phyloP scores from a whole-genome alignment of 768 basidiomycete genomes.

The Wakefieldia striispora region DNA sequence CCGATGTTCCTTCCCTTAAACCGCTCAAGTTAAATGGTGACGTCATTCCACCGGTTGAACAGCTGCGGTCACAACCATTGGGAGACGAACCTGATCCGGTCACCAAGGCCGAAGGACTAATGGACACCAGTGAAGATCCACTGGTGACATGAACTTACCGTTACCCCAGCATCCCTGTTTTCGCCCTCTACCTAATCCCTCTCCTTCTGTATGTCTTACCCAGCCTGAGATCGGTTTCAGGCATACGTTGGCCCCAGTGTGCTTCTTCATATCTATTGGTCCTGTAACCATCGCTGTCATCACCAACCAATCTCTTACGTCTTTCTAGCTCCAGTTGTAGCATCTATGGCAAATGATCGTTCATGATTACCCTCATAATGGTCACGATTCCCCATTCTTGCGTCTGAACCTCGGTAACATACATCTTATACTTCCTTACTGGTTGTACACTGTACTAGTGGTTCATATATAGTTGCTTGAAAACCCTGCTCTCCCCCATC shows the following conservation, averaged over 20 bases:
- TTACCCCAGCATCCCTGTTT: conserved; percentile 1
- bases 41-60: conserved; percentile 39
- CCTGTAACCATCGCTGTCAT: conserved; percentile 28
- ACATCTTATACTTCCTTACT: conserved; percentile 37
- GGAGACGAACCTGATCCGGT: conserved; percentile 55
- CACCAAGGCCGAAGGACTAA: conserved; percentile 59
- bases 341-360: conserved; percentile 33
- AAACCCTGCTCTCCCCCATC: conserved; percentile 6
- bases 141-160: conserved; percentile 33
- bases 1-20: conserved; percentile 48
- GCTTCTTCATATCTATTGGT: conserved; percentile 33
- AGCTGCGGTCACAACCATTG: conserved; percentile 47
- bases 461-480: conserved; percentile 20
- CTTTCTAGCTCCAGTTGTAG: conserved; percentile 27
- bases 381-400: conserved; percentile 30
- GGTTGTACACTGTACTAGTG: conserved; percentile 34
- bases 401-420: conserved; percentile 31
- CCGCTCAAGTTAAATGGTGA: conserved; percentile 48
- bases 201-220: conserved; percentile 5
- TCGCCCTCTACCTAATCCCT: conserved; percentile 5
- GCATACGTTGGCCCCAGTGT: conserved; percentile 20
- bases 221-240: conserved; percentile 10
- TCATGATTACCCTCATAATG: conserved; percentile 35
- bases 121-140: conserved; percentile 65
- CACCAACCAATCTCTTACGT: conserved; percentile 21